Conservation (phyloP, 306 rosid genomes). For the Abrus pulchellus region DNA sequence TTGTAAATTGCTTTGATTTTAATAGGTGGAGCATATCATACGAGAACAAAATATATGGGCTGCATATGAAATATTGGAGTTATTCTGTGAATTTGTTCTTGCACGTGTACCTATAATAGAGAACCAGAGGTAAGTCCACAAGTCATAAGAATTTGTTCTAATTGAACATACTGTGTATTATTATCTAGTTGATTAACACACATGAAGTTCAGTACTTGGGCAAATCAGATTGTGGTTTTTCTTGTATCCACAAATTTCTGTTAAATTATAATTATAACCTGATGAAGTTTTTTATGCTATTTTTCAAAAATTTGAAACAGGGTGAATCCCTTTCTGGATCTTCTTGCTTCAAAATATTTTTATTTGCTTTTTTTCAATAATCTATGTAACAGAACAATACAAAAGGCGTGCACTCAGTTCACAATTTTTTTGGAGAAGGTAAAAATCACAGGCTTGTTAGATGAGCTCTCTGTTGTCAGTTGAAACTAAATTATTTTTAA, state of each 20-base stretch:
- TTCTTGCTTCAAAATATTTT: conserved; percentile 17
- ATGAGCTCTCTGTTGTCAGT: conserved; percentile 29
- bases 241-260: conserved; percentile 15
- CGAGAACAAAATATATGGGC: conserved; percentile 92
- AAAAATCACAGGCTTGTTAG: neutral
- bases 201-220: conserved; percentile 4
- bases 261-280: conserved; percentile 1
- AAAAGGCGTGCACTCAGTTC: neutral
- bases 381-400: neutral
- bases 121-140: conserved; percentile 75
- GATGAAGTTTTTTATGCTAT: conserved; percentile 26
- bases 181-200: neutral
- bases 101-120: conserved; percentile 95
- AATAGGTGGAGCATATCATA: conserved; percentile 95
- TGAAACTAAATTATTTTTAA: conserved; percentile 8
- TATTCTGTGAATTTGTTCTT: conserved; percentile 93
- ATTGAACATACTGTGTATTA: conserved; percentile 11
- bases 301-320: conserved; percentile 12
- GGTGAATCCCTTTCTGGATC: conserved; percentile 19
- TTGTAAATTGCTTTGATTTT: conserved; percentile 40
- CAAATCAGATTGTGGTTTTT: conserved; percentile 1
- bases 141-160: conserved; percentile 36
- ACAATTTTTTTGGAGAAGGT: neutral
- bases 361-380: conserved; percentile 18
- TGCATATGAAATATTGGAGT: conserved; percentile 95